phyloP scores from a whole-genome alignment of 345 rosid species.

The Gossypium mustelinum region DNA sequence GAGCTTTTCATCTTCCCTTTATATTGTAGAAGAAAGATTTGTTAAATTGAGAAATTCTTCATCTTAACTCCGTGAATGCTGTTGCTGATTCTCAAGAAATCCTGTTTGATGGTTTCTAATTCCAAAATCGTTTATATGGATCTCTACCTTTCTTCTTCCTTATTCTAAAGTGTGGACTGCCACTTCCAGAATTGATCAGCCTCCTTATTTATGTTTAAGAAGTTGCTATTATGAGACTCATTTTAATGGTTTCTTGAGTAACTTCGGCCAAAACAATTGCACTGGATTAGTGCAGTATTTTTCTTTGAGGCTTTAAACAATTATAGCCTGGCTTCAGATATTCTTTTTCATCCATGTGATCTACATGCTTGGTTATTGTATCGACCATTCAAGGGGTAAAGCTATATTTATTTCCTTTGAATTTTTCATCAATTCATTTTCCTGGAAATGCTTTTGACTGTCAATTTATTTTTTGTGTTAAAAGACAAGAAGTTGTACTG shows the following conservation, averaged over 20 bases:
- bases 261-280: neutral
- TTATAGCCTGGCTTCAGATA: neutral
- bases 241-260: neutral
- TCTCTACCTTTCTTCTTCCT: neutral
- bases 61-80: neutral
- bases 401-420: neutral
- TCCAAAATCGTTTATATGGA: neutral
- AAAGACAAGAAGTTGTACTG: constrained; percentile 56
- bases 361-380: neutral
- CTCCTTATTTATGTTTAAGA: neutral
- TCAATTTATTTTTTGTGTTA: neutral
- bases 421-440: neutral
- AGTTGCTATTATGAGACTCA: neutral
- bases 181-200: neutral
- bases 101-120: neutral
- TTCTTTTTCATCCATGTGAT: neutral
- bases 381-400: neutral
- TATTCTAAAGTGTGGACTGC: neutral
- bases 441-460: neutral
- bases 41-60: neutral
- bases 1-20: neutral
- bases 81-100: neutral
- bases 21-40: neutral
- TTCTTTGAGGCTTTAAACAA: constrained; percentile 9
- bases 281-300: no score